These are phyloP conservation scores for Chlamydomonas sphaeroides DNA, from an alignment of 139 green algal species.

Conservation along the genomic window DNA sequence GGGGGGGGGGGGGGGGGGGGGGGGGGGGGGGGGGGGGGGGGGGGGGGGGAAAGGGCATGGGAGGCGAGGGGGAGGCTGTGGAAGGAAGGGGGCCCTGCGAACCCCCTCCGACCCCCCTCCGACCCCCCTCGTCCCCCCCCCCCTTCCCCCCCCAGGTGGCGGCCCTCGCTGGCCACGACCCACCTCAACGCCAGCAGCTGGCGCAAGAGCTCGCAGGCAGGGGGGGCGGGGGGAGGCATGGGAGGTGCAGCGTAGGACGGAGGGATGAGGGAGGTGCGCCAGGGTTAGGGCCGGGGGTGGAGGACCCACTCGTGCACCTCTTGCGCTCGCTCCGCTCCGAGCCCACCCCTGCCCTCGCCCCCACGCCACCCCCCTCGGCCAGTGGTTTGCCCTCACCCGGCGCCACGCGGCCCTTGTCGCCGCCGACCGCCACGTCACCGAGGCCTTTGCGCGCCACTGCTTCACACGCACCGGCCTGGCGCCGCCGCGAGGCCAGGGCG, in stretches of 20 bases:
- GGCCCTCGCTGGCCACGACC: slow-evolving; percentile 7
- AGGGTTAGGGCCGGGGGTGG: too few relatives aligned
- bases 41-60: too few relatives aligned
- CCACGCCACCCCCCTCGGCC: not conserved
- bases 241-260: not conserved
- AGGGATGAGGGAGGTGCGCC: too few relatives aligned
- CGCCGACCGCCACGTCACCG: slow-evolving; percentile 40
- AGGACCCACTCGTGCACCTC: too few relatives aligned
- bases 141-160: not conserved
- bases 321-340: too few relatives aligned
- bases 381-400: slow-evolving; percentile 48
- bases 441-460: slow-evolving; percentile 43
- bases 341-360: not conserved
- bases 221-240: not conserved
- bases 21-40: too few relatives aligned
- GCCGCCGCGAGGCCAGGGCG: not conserved
- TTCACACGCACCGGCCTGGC: slow-evolving; percentile 5
- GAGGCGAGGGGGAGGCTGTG: too few relatives aligned
- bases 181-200: slow-evolving; percentile 21
- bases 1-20: too few relatives aligned
- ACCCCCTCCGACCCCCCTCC: too few relatives aligned
- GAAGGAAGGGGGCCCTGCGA: too few relatives aligned
- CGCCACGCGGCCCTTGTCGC: slow-evolving; percentile 42
- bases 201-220: slow-evolving; percentile 46
- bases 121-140: too few relatives aligned